A percentile compares a stretch with the other conserved stretches of the same genome.
Conservation (phyloP, 1,139 yeast genomes). For the Saccharomyces uvarum region DNA sequence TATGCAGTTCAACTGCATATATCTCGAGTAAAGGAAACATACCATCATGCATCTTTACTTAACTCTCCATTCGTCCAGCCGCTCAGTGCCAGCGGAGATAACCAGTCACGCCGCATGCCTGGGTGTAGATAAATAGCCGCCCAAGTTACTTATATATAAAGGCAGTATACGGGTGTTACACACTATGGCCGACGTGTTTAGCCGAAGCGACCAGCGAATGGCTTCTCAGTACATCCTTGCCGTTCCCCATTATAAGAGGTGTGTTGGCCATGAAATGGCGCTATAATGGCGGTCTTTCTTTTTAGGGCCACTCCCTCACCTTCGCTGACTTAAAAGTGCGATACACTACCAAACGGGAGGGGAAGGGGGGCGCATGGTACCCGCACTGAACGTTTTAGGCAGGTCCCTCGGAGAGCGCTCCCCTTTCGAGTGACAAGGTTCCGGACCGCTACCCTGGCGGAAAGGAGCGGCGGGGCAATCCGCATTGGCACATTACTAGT, state of each 20-base stretch:
- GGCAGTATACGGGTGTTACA: neutral
- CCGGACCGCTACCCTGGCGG: no score
- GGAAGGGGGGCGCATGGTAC: neutral
- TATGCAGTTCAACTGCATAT: neutral
- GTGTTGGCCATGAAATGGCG: neutral
- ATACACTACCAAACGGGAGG: neutral
- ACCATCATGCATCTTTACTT: neutral
- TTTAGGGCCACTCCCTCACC: neutral
- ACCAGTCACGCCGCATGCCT: neutral
- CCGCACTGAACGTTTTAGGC: neutral
- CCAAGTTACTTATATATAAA: neutral
- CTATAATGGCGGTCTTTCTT: neutral
- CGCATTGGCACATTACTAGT: neutral
- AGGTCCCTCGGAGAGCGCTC: neutral
- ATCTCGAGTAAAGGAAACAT: neutral
- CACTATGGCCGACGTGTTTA: neutral
- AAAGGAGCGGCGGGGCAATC: no score
- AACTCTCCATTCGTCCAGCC: neutral
- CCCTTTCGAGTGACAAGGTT: no score
- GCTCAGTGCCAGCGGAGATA: neutral
- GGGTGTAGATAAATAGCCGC: slow-evolving; percentile 2
- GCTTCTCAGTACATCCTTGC: neutral
- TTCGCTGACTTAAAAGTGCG: neutral
- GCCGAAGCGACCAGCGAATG: neutral
- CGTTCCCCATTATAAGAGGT: neutral